phyloP scores from a whole-genome alignment of 805 yeast species.

The Teunomyces stri region DNA sequence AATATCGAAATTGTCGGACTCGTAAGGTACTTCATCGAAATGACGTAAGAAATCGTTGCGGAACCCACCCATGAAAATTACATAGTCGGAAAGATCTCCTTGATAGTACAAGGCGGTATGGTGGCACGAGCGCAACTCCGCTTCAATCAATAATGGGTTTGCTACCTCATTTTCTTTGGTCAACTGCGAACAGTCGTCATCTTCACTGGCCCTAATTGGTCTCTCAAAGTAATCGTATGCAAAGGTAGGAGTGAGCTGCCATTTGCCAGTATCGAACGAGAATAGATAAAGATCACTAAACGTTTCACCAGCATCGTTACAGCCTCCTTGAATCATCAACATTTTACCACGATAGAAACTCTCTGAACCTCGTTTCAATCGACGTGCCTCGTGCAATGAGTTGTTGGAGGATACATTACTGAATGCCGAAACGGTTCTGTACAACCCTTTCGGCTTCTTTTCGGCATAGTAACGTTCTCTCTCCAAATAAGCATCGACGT shows the following conservation, averaged over 20 bases:
- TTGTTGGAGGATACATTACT: conserved; percentile 4
- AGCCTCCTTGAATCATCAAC: conserved; percentile 41
- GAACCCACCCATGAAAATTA: conserved; percentile 41
- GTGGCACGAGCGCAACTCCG: conserved; percentile 43
- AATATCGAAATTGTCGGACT: conserved; percentile 34
- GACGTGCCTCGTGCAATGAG: conserved; percentile 5
- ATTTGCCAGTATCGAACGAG: conserved; percentile 30
- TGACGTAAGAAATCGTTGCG: conserved; percentile 34
- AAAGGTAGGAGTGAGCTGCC: conserved; percentile 34
- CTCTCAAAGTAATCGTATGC: conserved; percentile 33
- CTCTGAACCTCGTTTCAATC: neutral
- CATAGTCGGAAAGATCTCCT: conserved; percentile 32
- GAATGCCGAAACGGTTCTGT: conserved; percentile 4
- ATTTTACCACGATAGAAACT: conserved; percentile 18
- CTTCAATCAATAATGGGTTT: conserved; percentile 31
- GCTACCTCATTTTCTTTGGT: conserved; percentile 23
- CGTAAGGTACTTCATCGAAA: conserved; percentile 27
- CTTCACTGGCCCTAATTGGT: conserved; percentile 26
- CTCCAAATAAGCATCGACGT: conserved; percentile 12
- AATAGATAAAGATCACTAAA: conserved; percentile 35
- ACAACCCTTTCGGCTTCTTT: neutral
- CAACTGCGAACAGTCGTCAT: conserved; percentile 24
- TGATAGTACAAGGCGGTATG: conserved; percentile 35
- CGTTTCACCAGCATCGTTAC: conserved; percentile 24
- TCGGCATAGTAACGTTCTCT: neutral